These are phyloP conservation scores for Debaryomyces hansenii DNA, from an alignment of 805 yeast genomes.

Conservation along the genomic window DNA sequence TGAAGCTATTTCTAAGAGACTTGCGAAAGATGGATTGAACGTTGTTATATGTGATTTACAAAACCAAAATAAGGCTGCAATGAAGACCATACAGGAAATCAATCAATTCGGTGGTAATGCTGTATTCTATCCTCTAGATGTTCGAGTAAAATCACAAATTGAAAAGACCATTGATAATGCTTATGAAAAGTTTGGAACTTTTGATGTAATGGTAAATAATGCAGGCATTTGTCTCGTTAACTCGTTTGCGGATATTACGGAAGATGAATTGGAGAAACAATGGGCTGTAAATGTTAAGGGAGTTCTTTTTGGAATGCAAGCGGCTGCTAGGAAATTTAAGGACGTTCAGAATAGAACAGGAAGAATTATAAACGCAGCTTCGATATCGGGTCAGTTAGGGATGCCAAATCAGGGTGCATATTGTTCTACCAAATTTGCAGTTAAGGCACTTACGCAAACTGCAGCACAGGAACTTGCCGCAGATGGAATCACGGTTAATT, in stretches of 20 bases:
- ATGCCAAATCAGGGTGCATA: slow-evolving; percentile 31
- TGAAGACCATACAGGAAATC: not conserved
- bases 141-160: too few relatives aligned
- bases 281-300: slow-evolving; percentile 9
- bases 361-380: slow-evolving; percentile 38
- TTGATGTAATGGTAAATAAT: slow-evolving; percentile 15
- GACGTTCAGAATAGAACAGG: slow-evolving; percentile 17
- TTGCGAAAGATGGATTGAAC: slow-evolving; percentile 49
- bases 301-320: slow-evolving; percentile 11
- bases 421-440: slow-evolving; percentile 37
- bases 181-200: slow-evolving; percentile 5
- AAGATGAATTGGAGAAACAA: slow-evolving; percentile 11
- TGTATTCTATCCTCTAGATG: too few relatives aligned
- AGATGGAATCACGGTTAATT: slow-evolving; percentile 36
- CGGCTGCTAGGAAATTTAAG: slow-evolving; percentile 10
- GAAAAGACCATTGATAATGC: too few relatives aligned
- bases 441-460: slow-evolving; percentile 34
- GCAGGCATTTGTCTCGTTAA: slow-evolving; percentile 11
- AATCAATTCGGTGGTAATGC: slow-evolving; percentile 1
- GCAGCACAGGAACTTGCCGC: slow-evolving; percentile 39
- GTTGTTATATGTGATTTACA: slow-evolving; percentile 1
- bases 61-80: not conserved
- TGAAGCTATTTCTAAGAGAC: slow-evolving; percentile 45
- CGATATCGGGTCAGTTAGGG: slow-evolving; percentile 33
- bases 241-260: slow-evolving; percentile 6